A percentile compares a stretch with the other conserved stretches of the same genome.
Evolutionary conservation across 2,329 filamentous ascomycete species (phyloP).

Genomic region (Raffaelea arxii): DNA sequence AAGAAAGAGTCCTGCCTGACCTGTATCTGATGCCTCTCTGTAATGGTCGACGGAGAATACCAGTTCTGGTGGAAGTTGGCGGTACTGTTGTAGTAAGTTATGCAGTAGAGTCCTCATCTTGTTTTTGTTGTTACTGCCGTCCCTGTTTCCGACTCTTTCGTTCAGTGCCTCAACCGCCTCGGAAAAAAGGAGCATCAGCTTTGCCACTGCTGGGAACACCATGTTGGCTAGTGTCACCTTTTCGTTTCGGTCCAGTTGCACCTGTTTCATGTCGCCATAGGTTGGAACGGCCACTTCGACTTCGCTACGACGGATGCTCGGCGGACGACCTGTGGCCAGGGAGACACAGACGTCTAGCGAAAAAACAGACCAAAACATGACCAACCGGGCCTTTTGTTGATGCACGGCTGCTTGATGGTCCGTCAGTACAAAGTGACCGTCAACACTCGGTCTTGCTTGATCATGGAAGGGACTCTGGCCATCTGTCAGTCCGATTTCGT

Average conservation of each 20-base stretch:
- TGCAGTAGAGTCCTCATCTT: no score
- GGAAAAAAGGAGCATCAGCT: background rate
- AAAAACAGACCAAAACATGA: background rate
- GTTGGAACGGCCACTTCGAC: background rate
- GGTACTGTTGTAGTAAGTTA: background rate
- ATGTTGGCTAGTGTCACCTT: background rate
- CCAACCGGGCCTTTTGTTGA: background rate
- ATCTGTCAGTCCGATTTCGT: background rate
- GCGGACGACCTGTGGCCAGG: background rate
- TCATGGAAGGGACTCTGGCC: background rate
- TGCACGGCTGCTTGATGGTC: background rate
- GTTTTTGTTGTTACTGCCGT: no score
- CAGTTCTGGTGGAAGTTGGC: background rate
- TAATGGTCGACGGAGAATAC: background rate
- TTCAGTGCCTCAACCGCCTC: background rate
- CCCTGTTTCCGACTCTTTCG: background rate
- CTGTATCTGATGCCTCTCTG: background rate
- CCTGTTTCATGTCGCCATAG: background rate
- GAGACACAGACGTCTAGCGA: background rate
- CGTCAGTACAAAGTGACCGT: background rate
- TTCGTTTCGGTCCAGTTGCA: background rate
- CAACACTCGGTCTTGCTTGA: background rate
- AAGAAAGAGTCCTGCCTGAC: background rate
- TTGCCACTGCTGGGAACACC: background rate
- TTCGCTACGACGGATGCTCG: background rate